These are phyloP conservation scores for Myochromella boudieri DNA, from an alignment of 768 basidiomycete species.

Conservation along the genomic window DNA sequence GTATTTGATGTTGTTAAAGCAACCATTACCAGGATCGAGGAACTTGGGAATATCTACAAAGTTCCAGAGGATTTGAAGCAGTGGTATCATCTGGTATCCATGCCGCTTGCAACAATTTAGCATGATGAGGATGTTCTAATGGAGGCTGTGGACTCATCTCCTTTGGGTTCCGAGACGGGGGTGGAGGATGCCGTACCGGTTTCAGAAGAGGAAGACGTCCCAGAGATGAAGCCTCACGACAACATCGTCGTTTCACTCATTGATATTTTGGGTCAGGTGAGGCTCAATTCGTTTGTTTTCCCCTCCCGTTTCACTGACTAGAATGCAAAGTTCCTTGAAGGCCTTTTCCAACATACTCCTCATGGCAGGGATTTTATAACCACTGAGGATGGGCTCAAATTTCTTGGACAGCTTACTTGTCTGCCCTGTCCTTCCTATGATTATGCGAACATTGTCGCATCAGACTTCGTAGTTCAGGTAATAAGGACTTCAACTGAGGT, in stretches of 20 bases:
- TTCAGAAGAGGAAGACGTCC: slow-evolving; percentile 25
- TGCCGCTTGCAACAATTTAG: slow-evolving; percentile 7
- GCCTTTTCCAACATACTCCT: slow-evolving; percentile 87
- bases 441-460: slow-evolving; percentile 80
- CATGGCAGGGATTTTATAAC: slow-evolving; percentile 90
- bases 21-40: slow-evolving; percentile 72
- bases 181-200: slow-evolving; percentile 17
- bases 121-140: slow-evolving; percentile 43
- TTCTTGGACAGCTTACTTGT: slow-evolving; percentile 74
- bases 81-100: slow-evolving; percentile 62
- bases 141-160: slow-evolving; percentile 38
- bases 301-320: not conserved
- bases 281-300: slow-evolving; percentile 21
- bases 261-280: slow-evolving; percentile 77
- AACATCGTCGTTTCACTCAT: slow-evolving; percentile 77
- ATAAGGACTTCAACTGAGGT: slow-evolving; percentile 89
- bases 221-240: slow-evolving; percentile 56
- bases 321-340: slow-evolving; percentile 78
- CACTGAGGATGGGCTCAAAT: slow-evolving; percentile 68
- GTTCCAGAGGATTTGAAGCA: slow-evolving; percentile 59
- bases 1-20: slow-evolving; percentile 78
- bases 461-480: slow-evolving; percentile 85
- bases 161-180: slow-evolving; percentile 13
- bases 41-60: slow-evolving; percentile 60
- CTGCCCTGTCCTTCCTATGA: slow-evolving; percentile 89